phyloP scores from a whole-genome alignment of 1,284 basidiomycete species.

The Sanghuangporus sanghuang region DNA sequence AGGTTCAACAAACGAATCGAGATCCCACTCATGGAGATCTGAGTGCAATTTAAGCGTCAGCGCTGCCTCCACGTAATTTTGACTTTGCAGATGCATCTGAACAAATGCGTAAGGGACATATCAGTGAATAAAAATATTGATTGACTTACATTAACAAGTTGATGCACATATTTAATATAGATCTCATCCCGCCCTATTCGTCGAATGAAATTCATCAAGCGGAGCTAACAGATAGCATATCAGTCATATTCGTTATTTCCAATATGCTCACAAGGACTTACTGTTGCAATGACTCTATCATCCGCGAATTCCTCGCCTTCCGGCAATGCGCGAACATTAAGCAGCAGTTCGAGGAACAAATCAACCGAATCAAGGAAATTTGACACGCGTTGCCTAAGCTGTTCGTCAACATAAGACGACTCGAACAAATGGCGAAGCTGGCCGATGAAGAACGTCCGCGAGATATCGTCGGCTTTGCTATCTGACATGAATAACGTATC shows the following conservation, averaged over 20 bases:
- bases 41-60: conserved; percentile 91
- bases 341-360: conserved; percentile 89
- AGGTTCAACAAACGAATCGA: conserved; percentile 72
- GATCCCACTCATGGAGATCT: conserved; percentile 88
- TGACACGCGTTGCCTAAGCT: conserved; percentile 73
- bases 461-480: conserved; percentile 85
- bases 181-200: conserved; percentile 85
- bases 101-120: conserved; percentile 17
- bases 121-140: not conserved
- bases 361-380: conserved; percentile 88
- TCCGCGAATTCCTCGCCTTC: conserved; percentile 92
- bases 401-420: conserved; percentile 72
- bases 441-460: conserved; percentile 90
- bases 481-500: conserved; percentile 92
- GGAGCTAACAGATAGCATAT: conserved; percentile 43
- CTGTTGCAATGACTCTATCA: conserved; percentile 90
- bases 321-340: conserved; percentile 89
- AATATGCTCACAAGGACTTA: conserved; percentile 24
- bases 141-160: conserved; percentile 76
- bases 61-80: conserved; percentile 90
- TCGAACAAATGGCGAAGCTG: conserved; percentile 89
- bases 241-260: not conserved
- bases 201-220: conserved; percentile 89
- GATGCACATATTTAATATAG: conserved; percentile 92
- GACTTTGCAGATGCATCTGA: conserved; percentile 79